A percentile compares a stretch with the other conserved stretches of the same genome.
Evolutionary conservation across 257 asterid species (phyloP).

Genomic region (Verbena officinalis): DNA sequence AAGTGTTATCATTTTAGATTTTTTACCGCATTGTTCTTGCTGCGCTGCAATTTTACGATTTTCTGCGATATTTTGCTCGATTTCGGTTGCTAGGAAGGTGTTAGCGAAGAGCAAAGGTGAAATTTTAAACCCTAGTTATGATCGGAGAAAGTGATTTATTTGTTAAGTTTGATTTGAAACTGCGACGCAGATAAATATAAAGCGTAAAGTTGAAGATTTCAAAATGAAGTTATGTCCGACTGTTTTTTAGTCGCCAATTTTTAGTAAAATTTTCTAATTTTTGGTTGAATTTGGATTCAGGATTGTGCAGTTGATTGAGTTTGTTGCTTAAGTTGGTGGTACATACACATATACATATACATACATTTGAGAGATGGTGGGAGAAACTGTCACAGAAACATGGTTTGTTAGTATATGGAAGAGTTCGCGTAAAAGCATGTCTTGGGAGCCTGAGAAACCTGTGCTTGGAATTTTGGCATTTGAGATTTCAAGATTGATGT

Average conservation of each 20-base stretch:
- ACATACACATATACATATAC: neutral
- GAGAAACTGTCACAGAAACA: constrained; percentile 53
- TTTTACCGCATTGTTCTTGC: constrained; percentile 25
- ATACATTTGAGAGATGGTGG: constrained; percentile 52
- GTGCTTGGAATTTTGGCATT: constrained; percentile 67
- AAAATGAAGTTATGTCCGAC: neutral
- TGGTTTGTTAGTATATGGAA: constrained; percentile 77
- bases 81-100: constrained; percentile 10
- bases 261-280: neutral
- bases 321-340: constrained; percentile 29
- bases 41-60: neutral
- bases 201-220: neutral
- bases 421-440: constrained; percentile 54
- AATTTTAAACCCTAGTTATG: constrained; percentile 14
- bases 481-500: constrained; percentile 78
- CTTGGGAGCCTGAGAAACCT: constrained; percentile 54
- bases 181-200: neutral
- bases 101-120: constrained; percentile 16
- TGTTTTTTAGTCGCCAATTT: neutral
- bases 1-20: neutral
- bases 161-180: constrained; percentile 5
- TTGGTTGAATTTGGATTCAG: constrained; percentile 30
- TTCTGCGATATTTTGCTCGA: neutral
- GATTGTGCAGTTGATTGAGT: constrained; percentile 37
- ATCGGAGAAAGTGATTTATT: constrained; percentile 3